Conservation (phyloP, 768 basidiomycete genomes). For the Flagelloscypha sp. region DNA sequence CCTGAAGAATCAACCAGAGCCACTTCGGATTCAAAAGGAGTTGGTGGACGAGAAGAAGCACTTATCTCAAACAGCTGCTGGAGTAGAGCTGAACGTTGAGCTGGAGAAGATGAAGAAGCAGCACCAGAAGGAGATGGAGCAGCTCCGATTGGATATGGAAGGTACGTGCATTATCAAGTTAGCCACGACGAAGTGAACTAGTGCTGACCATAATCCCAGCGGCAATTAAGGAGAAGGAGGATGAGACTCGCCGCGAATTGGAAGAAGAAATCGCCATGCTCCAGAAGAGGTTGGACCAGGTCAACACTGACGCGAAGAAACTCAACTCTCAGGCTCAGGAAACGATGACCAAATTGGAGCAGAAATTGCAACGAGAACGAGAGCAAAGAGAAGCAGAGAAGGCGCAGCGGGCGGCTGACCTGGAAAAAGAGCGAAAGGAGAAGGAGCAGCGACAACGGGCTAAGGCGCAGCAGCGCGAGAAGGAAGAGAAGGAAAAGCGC, state of each 20-base stretch:
- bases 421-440: too few relatives aligned
- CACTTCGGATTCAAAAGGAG: slow-evolving; percentile 29
- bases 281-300: background rate
- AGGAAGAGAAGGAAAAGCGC: slow-evolving; percentile 25
- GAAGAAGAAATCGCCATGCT: background rate
- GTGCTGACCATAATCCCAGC: background rate
- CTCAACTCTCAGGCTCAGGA: too few relatives aligned
- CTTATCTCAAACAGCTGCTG: slow-evolving; percentile 32
- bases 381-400: slow-evolving; percentile 20
- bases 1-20: slow-evolving; percentile 21
- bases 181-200: too few relatives aligned
- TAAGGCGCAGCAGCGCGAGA: too few relatives aligned
- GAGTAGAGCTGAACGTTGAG: slow-evolving; percentile 41
- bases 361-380: slow-evolving; percentile 34
- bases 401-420: background rate
- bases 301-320: too few relatives aligned
- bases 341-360: slow-evolving; percentile 40
- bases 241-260: background rate
- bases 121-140: slow-evolving; percentile 38
- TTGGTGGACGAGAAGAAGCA: slow-evolving; percentile 30
- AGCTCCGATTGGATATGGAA: slow-evolving; percentile 39
- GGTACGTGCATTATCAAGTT: slow-evolving; percentile 9
- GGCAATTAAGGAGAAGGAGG: background rate
- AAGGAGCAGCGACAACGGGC: too few relatives aligned
- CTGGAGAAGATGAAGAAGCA: slow-evolving; percentile 37